These are phyloP conservation scores for Phytophthora colocasiae DNA, from an alignment of 352 stramenopile genomes.

Conservation along the genomic window DNA sequence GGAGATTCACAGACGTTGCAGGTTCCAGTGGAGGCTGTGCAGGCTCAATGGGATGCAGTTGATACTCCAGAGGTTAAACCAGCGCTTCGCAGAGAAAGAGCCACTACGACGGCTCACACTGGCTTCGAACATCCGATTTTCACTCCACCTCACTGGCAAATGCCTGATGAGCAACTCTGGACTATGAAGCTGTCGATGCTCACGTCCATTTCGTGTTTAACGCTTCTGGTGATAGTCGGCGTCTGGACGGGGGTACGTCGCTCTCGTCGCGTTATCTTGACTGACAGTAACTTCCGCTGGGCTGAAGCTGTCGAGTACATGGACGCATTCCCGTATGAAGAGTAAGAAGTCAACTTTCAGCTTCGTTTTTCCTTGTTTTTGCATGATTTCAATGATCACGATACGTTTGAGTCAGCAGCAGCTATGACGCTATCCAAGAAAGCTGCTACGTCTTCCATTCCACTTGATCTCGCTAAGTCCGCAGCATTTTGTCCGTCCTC, in stretches of 20 bases:
- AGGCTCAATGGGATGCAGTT: neutral
- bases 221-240: conserved; percentile 30
- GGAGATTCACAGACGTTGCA: conserved; percentile 4
- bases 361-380: neutral
- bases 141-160: conserved; percentile 25
- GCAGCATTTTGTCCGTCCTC: conserved; percentile 52
- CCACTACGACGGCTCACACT: conserved; percentile 16
- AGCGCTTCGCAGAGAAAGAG: conserved; percentile 19
- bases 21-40: neutral
- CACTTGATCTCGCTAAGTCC: conserved; percentile 48
- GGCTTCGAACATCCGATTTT: conserved; percentile 24
- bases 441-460: conserved; percentile 23
- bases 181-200: conserved; percentile 41
- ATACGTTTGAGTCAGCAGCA: conserved; percentile 22
- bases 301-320: conserved; percentile 39
- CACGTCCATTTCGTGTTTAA: conserved; percentile 29
- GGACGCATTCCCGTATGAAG: conserved; percentile 39
- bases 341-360: neutral
- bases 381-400: neutral
- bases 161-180: conserved; percentile 29
- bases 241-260: conserved; percentile 34
- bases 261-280: conserved; percentile 20
- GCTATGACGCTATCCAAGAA: conserved; percentile 41
- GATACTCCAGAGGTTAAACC: neutral
- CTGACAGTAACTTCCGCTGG: conserved; percentile 35